Conservation (phyloP, 768 basidiomycete species). For the Podaxis sp. region DNA sequence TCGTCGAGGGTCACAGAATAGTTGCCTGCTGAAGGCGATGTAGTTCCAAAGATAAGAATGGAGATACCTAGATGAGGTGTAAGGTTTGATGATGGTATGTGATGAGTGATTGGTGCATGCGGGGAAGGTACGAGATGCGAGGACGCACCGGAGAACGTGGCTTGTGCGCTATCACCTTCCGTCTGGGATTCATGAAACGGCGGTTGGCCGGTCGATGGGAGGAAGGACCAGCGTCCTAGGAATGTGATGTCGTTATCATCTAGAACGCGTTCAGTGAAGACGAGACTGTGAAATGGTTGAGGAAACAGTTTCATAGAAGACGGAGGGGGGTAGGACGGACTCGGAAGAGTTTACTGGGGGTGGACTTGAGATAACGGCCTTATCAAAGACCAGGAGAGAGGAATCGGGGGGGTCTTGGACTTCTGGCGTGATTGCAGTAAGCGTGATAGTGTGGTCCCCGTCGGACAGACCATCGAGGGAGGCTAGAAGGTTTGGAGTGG, state of each 20-base stretch:
- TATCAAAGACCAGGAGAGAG: constrained; percentile 54
- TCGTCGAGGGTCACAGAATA: constrained; percentile 49
- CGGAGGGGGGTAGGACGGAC: constrained; percentile 8
- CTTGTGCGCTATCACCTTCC: constrained; percentile 42
- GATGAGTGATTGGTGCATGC: constrained; percentile 4
- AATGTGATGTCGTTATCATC: constrained; percentile 49
- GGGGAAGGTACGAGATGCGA: neutral
- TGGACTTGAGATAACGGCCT: constrained; percentile 46
- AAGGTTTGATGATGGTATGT: neutral
- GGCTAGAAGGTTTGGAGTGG: constrained; percentile 43
- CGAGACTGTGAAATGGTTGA: constrained; percentile 25
- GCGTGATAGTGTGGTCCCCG: constrained; percentile 50
- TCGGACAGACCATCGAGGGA: constrained; percentile 45
- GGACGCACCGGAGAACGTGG: constrained; percentile 48
- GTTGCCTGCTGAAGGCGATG: constrained; percentile 53
- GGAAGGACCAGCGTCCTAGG: constrained; percentile 53
- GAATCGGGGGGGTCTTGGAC: constrained; percentile 21
- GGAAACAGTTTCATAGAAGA: neutral
- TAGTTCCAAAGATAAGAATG: constrained; percentile 57
- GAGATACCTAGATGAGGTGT: constrained; percentile 49
- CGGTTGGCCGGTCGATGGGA: constrained; percentile 17
- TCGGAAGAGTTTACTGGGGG: constrained; percentile 32
- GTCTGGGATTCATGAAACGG: constrained; percentile 29
- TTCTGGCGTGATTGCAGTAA: constrained; percentile 43
- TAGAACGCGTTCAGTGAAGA: constrained; percentile 33